phyloP scores from a whole-genome alignment of 2,329 filamentous ascomycete genomes.

The Claviceps purpurea region DNA sequence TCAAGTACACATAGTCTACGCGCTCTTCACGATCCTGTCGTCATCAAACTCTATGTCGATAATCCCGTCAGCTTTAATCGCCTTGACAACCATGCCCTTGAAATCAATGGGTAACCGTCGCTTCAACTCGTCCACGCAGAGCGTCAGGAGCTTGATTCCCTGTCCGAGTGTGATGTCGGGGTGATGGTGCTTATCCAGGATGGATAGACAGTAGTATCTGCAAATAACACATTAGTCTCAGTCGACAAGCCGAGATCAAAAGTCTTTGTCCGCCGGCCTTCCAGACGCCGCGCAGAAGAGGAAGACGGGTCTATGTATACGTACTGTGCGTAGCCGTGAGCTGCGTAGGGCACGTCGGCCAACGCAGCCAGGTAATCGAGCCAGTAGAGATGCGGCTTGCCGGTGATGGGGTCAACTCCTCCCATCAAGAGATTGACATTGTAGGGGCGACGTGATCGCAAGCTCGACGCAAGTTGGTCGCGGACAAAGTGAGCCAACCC shows the following conservation, averaged over 20 bases:
- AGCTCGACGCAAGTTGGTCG: conserved; percentile 77
- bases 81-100: conserved; percentile 92
- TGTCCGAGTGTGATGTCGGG: conserved; percentile 82
- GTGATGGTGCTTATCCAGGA: conserved; percentile 97
- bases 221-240: background rate
- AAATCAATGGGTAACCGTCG: conserved; percentile 95
- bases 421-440: conserved; percentile 93
- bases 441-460: conserved; percentile 88
- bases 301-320: conserved; percentile 17
- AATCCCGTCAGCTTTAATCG: conserved; percentile 88
- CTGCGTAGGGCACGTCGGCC: conserved; percentile 83
- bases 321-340: conserved; percentile 94
- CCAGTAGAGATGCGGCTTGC: conserved; percentile 91
- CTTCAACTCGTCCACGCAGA: conserved; percentile 97
- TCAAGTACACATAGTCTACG: conserved; percentile 22
- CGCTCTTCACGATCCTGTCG: conserved; percentile 53
- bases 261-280: background rate
- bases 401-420: conserved; percentile 81
- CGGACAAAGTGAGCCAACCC: conserved; percentile 90
- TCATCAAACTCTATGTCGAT: conserved; percentile 76
- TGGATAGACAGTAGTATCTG: conserved; percentile 94
- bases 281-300: background rate
- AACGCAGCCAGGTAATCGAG: conserved; percentile 88
- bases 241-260: background rate
- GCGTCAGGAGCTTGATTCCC: conserved; percentile 79